Evolutionary conservation across 2,329 filamentous ascomycete genomes (phyloP), one percentile per base, ranked within the genome.

Genomic region (Clarireedia monteithiana): DNA sequence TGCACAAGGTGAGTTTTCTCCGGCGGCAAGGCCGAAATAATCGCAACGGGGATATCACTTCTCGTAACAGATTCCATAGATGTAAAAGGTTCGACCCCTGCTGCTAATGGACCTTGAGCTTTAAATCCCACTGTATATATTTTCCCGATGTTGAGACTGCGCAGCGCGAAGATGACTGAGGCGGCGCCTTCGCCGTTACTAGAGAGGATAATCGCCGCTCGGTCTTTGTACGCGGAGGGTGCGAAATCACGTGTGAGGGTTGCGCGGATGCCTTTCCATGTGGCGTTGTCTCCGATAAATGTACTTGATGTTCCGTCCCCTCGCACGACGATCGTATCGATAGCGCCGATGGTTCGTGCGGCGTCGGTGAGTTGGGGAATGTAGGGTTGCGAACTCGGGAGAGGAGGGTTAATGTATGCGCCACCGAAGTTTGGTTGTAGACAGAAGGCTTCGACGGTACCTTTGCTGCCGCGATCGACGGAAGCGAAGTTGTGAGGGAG

Each of bases 121-220:
- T 82, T 84, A 73, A 95, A 94, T 1, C 89, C 89, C 46, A 92
- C 88, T 0, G 89, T 92, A 70, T 91, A 91, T 40, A 95, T 86
- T 56, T 89, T 86, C 38, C 85, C 84, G 51, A 92, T 83, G 53
- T 82, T 83, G 27, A 95, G 78, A 40, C 85, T 88, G 63, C 84
- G 84, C 58, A 95, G 75, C 0, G 89, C 89, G 65, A 89, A 95
- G 59, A 95, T 85, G 1, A 85, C 82, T 0, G 88, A 85, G 2
- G 88, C 86, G 4, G 89, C 89, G 62, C 92, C 88, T 55, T 88
- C 83, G 44, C 87, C 81, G 0, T 81, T 83, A 17, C 81, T 85
- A 7, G 88, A 87, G 10, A 95, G 74, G 14, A 95, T 80, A 46
- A 95, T 81, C 2, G 88, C 89, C 4, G 88, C 83, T 48, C 88